phyloP scores from a whole-genome alignment of 2,329 filamentous ascomycete genomes.

The Leptographium radiaticola region DNA sequence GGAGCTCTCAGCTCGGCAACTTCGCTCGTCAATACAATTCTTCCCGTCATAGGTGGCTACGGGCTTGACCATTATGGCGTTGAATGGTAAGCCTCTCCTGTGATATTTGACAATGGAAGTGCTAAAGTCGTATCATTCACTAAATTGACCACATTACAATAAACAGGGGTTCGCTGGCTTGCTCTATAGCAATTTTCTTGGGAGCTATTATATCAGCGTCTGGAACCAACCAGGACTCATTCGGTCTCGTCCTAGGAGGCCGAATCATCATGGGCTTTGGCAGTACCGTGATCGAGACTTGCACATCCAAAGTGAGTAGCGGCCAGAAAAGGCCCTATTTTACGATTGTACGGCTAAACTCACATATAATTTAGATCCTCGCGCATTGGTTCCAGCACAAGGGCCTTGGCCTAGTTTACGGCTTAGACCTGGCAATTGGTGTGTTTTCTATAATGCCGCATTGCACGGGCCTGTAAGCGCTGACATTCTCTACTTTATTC shows the following conservation, averaged over 20 bases:
- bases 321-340: neutral
- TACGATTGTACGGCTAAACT: neutral
- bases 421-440: conserved; percentile 13
- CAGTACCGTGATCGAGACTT: conserved; percentile 15
- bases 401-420: conserved; percentile 15
- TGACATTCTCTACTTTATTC: neutral
- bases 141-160: too few relatives aligned
- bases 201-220: conserved; percentile 14
- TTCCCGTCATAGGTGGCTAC: conserved; percentile 16
- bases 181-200: conserved; percentile 13
- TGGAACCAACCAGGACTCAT: conserved; percentile 13
- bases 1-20: conserved; percentile 15
- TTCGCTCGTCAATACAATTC: conserved; percentile 15
- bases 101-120: too few relatives aligned
- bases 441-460: neutral
- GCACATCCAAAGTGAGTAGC: conserved; percentile 14
- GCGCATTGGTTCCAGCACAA: conserved; percentile 16
- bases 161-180: conserved; percentile 13
- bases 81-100: conserved; percentile 10
- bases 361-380: conserved; percentile 11
- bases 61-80: conserved; percentile 16
- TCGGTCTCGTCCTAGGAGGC: conserved; percentile 12
- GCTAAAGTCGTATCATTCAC: too few relatives aligned
- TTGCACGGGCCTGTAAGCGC: neutral
- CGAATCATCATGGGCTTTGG: conserved; percentile 17